Conservation (phyloP, 345 rosid genomes). For the Melaleuca quinquenervia region DNA sequence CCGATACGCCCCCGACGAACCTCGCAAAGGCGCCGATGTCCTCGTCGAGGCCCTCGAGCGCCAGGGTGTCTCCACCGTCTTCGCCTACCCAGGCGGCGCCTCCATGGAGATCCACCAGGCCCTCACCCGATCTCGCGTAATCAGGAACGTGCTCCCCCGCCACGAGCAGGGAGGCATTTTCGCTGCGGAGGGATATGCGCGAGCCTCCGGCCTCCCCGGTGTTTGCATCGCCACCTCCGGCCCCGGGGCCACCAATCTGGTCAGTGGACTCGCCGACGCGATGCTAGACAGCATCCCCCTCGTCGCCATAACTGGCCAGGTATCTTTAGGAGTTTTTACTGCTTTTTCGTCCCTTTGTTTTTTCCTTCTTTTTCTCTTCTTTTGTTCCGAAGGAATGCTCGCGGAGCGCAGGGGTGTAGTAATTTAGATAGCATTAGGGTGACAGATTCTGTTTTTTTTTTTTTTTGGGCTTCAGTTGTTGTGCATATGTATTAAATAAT, state of each 20-base stretch:
- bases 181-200: constrained; percentile 91
- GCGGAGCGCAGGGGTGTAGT: too few species aligned
- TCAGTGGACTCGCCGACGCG: constrained; percentile 85
- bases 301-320: constrained; percentile 86
- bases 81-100: constrained; percentile 94
- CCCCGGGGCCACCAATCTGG: constrained; percentile 84
- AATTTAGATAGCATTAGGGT: not conserved
- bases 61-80: constrained; percentile 63
- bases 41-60: constrained; percentile 90
- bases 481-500: not conserved
- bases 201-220: constrained; percentile 71
- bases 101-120: constrained; percentile 98
- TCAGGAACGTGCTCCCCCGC: constrained; percentile 83
- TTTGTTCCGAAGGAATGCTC: not conserved
- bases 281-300: constrained; percentile 81
- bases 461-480: not conserved
- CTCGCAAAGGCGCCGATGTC: constrained; percentile 89
- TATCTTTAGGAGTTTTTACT: not conserved
- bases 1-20: constrained; percentile 47
- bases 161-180: constrained; percentile 96
- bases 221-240: constrained; percentile 98
- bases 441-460: not conserved
- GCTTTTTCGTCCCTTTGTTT: not conserved
- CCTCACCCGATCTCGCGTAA: constrained; percentile 57
- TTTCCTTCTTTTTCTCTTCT: not conserved